Base-by-base conservation (phyloP, 371 early-diverging fungal species). In the Chytridiales sp. region DNA sequence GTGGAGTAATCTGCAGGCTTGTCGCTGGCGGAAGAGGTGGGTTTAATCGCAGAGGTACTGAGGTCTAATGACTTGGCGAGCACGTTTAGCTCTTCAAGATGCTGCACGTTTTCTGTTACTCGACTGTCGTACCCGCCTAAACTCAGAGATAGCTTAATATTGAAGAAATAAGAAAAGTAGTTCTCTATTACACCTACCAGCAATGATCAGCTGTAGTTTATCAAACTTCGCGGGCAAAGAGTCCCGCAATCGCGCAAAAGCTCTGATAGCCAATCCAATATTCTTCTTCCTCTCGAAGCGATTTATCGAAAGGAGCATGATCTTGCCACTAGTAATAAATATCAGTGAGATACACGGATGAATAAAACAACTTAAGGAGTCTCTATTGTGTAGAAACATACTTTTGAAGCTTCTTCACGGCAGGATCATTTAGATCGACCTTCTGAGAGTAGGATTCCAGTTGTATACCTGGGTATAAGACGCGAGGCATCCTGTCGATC, bases 201-300 rank as follows among this genome's bases (percentile, higher is more conserved):
- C 94, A 47, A 95, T 74, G 1, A 97, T 76, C 8, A 94, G 71
- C 11, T 82, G 78, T 24, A 85, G 73, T 3, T 75, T 49, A 13
- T 21, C 35, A 51, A 57, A 80, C n/a, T 67, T 48, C 19, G 73
- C 62, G 4, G 53, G 34, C 11, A 30, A 24, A n/a, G 65, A 5
- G 24, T 35, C 5, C 66, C 63, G 49, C 62, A 78, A 59, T 19
- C 54, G 60, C 0, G 87, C 86, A 70, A 93, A 90, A 1, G 94
- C 82, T 27, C 82, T 74, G 31, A 96, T 78, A 2, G 93, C 95
- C 46, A 95, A 75, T 3, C 65, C 80, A n/a, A 96, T 78, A 69
- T 91, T 86, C 77, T 97, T 97, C 65, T 96, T 96, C 38, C 91
- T 83, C 72, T 97, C 97, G 52, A 95, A 97, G 3, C 97, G 88